These are phyloP conservation scores for Auricularia auricula-judae DNA, from an alignment of 768 basidiomycete genomes.

Conservation along the genomic window DNA sequence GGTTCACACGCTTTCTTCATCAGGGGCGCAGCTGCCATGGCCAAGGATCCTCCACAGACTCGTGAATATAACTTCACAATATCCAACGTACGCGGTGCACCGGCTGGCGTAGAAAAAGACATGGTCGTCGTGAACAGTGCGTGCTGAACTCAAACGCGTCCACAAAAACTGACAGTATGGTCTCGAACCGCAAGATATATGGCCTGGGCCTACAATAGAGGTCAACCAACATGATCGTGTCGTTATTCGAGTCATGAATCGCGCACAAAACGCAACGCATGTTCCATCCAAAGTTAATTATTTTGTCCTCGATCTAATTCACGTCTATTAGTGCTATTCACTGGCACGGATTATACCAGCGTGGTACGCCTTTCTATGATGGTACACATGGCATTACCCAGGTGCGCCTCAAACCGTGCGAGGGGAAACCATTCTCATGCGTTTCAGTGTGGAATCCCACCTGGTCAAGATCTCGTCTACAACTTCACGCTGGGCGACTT, in stretches of 20 bases:
- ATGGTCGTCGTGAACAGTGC: conserved; percentile 40
- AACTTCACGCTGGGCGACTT: conserved; percentile 33
- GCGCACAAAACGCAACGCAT: conserved; percentile 20
- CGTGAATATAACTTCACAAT: conserved; percentile 35
- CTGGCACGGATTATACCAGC: conserved; percentile 28
- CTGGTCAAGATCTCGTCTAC: conserved; percentile 32
- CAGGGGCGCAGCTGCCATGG: not conserved
- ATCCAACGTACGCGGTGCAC: conserved; percentile 25
- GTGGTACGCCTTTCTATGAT: conserved; percentile 38
- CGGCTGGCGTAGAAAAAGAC: conserved; percentile 28
- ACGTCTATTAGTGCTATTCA: conserved; percentile 18
- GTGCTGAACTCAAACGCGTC: not conserved
- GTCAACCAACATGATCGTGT: conserved; percentile 27
- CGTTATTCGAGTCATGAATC: conserved; percentile 25
- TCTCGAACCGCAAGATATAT: conserved; percentile 12
- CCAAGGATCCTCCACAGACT: conserved; percentile 21
- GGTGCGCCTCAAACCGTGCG: not conserved
- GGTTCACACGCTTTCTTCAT: not conserved
- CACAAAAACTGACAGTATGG: too few relatives aligned
- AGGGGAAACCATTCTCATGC: not conserved
- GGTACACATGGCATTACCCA: conserved; percentile 34
- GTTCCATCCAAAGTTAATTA: too few relatives aligned
- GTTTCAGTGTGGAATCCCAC: conserved; percentile 38
- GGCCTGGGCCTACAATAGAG: conserved; percentile 28
- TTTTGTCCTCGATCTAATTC: not conserved